Evolutionary conservation across 106 monocot genomes (phyloP).

Genomic region (Amphibolis antarctica): DNA sequence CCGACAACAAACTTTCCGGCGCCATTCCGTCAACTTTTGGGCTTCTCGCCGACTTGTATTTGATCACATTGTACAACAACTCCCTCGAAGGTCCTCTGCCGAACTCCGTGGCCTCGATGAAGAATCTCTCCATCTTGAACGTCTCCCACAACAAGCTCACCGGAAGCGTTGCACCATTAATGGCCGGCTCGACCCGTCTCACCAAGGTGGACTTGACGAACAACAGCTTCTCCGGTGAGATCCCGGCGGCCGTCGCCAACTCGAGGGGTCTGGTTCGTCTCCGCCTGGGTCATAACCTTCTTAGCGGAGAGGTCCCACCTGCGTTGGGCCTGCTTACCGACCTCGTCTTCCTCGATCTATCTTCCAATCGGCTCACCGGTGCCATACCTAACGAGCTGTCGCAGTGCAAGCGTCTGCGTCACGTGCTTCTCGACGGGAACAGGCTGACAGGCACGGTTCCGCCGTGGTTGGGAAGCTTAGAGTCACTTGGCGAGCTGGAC

Average conservation of each 20-base stretch:
- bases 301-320: constrained; percentile 43
- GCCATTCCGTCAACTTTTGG: constrained; percentile 41
- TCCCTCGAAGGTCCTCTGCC: constrained; percentile 66
- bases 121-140: constrained; percentile 59
- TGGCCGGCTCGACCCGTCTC: constrained; percentile 36
- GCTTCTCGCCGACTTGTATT: constrained; percentile 32
- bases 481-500: constrained; percentile 69
- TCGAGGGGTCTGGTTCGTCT: constrained; percentile 42
- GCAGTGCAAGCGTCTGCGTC: constrained; percentile 35
- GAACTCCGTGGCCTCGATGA: constrained; percentile 28
- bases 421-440: constrained; percentile 60
- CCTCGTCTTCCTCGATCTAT: constrained; percentile 65
- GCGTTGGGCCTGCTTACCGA: constrained; percentile 31
- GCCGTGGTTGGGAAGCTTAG: constrained; percentile 51
- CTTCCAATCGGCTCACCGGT: constrained; percentile 49
- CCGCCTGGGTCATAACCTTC: constrained; percentile 46
- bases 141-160: constrained; percentile 72
- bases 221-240: constrained; percentile 68
- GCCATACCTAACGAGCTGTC: constrained; percentile 51
- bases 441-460: constrained; percentile 41
- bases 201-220: constrained; percentile 60
- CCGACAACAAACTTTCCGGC: constrained; percentile 64
- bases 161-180: constrained; percentile 49
- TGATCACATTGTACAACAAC: constrained; percentile 87
- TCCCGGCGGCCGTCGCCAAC: constrained; percentile 31